phyloP scores from a whole-genome alignment of 495 filamentous ascomycete genomes.

The Penicillium arizonense region DNA sequence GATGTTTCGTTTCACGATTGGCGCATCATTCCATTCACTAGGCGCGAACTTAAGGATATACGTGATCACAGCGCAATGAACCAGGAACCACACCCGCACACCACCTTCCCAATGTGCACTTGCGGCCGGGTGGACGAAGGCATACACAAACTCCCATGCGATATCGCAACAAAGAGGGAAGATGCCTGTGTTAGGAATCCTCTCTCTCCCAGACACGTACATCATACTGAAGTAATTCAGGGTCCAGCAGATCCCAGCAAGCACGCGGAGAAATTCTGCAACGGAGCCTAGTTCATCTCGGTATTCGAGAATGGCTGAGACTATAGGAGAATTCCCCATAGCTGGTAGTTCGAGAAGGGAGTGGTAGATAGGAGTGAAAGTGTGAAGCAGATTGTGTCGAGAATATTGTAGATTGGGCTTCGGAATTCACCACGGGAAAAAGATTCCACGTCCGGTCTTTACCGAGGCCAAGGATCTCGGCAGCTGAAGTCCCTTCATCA shows the following conservation, averaged over 20 bases:
- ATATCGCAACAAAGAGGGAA: constrained; percentile 1
- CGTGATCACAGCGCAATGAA: not conserved
- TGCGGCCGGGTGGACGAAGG: not conserved
- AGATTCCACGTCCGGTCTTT: no score
- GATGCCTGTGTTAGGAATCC: not conserved
- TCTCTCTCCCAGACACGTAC: not conserved
- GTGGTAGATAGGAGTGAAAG: no score
- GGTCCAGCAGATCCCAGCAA: constrained; percentile 1
- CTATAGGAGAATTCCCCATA: not conserved
- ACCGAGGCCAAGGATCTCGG: no score
- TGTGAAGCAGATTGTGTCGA: no score
- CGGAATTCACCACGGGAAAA: no score
- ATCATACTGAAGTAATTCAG: constrained; percentile 3
- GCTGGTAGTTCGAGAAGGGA: not conserved
- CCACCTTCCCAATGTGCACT: constrained; percentile 4
- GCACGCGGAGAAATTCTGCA: not conserved
- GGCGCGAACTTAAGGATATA: not conserved
- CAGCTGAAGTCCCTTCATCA: no score
- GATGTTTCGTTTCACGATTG: not conserved
- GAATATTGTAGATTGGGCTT: no score
- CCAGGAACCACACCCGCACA: not conserved
- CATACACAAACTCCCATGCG: constrained; percentile 1
- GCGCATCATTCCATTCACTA: not conserved
- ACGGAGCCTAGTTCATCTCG: not conserved
- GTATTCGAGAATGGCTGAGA: not conserved